These are phyloP conservation scores for Phytophthora quininea DNA, from an alignment of 352 stramenopile species.

Conservation along the genomic window DNA sequence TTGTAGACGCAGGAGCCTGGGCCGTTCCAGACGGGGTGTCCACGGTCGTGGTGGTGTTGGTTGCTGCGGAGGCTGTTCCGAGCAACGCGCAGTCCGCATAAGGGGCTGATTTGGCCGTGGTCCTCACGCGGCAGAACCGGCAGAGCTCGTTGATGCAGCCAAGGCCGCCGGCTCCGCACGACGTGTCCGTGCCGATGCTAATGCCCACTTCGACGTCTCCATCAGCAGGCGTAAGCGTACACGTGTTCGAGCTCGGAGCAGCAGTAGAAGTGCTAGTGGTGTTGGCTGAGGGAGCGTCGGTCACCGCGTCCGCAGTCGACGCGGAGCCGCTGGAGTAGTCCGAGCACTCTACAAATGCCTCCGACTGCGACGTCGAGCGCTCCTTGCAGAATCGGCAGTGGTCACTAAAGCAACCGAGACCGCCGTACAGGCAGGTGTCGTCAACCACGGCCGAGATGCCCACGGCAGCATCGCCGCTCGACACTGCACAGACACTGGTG, in stretches of 20 bases:
- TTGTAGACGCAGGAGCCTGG: not conserved
- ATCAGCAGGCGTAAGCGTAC: constrained; percentile 20
- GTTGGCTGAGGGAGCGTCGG: constrained; percentile 1
- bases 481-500: not conserved
- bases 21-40: constrained; percentile 7
- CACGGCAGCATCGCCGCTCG: constrained; percentile 21
- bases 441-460: constrained; percentile 42
- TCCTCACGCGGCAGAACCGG: constrained; percentile 32
- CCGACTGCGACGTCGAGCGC: constrained; percentile 34
- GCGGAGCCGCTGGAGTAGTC: constrained; percentile 9
- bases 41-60: not conserved
- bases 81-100: constrained; percentile 25
- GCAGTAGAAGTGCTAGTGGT: constrained; percentile 12
- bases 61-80: constrained; percentile 6
- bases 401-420: constrained; percentile 48
- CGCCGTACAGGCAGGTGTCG: constrained; percentile 34
- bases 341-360: constrained; percentile 31
- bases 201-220: constrained; percentile 34
- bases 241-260: constrained; percentile 1
- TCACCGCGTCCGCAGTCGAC: constrained; percentile 10
- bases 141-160: constrained; percentile 38
- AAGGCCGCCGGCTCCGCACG: constrained; percentile 25
- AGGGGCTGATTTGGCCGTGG: constrained; percentile 17
- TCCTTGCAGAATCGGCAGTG: constrained; percentile 49
- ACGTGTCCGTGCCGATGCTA: constrained; percentile 32